phyloP scores from a whole-genome alignment of 169 alveolate genomes.

The Cryptosporidium baileyi region DNA sequence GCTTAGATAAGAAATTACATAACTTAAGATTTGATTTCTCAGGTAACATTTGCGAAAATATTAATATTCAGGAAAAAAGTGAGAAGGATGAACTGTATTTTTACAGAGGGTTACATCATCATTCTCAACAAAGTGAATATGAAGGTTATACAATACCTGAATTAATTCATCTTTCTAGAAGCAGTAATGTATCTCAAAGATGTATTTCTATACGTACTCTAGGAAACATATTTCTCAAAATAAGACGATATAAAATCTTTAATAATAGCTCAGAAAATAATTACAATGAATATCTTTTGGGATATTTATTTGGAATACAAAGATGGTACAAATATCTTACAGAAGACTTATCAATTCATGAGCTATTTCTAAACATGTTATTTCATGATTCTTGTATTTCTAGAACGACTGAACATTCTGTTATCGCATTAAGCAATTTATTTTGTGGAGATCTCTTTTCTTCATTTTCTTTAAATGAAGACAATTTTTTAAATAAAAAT shows the following conservation, averaged over 20 bases:
- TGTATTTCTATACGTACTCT: slow-evolving; percentile 70
- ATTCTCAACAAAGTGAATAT: slow-evolving; percentile 68
- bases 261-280: not conserved
- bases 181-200: slow-evolving; percentile 64
- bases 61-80: not conserved
- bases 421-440: slow-evolving; percentile 32
- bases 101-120: slow-evolving; percentile 71
- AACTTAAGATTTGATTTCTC: slow-evolving; percentile 68
- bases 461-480: too few relatives aligned
- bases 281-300: not conserved
- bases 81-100: slow-evolving; percentile 39
- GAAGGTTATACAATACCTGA: slow-evolving; percentile 73
- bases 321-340: slow-evolving; percentile 56
- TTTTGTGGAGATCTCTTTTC: slow-evolving; percentile 1
- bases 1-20: slow-evolving; percentile 19
- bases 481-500: not conserved
- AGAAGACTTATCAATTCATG: slow-evolving; percentile 38
- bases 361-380: slow-evolving; percentile 13
- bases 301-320: slow-evolving; percentile 45
- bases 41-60: slow-evolving; percentile 63
- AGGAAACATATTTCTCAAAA: slow-evolving; percentile 35
- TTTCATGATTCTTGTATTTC: slow-evolving; percentile 42
- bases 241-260: slow-evolving; percentile 3
- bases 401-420: slow-evolving; percentile 34
- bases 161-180: slow-evolving; percentile 69